Conservation (phyloP, 495 filamentous ascomycete genomes). For the Acidomyces sp. region DNA sequence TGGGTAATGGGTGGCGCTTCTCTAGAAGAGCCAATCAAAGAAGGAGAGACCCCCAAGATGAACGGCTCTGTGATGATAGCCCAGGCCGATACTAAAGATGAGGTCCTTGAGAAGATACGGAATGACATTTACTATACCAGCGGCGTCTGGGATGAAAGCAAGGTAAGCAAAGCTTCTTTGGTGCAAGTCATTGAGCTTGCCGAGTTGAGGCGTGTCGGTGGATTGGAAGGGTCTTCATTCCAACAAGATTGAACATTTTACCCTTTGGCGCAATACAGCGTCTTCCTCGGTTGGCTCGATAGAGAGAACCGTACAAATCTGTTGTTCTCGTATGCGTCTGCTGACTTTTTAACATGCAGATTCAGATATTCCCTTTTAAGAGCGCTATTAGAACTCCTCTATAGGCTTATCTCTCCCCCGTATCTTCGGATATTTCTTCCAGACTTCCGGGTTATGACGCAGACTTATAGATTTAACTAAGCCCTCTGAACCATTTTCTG, state of each 20-base stretch:
- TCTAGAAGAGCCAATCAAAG: slow-evolving; percentile 51
- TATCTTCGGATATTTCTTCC: no score
- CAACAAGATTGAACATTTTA: no score
- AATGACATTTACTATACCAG: slow-evolving; percentile 55
- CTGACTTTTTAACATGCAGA: no score
- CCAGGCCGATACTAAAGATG: slow-evolving; percentile 50
- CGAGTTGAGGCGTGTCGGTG: neutral
- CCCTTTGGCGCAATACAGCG: no score
- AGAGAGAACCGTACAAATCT: no score
- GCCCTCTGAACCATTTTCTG: no score
- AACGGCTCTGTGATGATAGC: slow-evolving; percentile 56
- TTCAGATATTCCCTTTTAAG: slow-evolving; percentile 29
- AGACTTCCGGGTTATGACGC: no score
- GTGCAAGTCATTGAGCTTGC: neutral
- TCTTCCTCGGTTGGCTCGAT: no score
- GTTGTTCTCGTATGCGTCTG: no score
- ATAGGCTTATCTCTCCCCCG: no score
- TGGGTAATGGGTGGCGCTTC: slow-evolving; percentile 54
- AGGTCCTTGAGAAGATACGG: slow-evolving; percentile 50
- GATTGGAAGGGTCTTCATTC: no score
- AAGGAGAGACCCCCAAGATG: slow-evolving; percentile 50
- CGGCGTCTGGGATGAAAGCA: slow-evolving; percentile 79
- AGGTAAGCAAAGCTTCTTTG: slow-evolving; percentile 32
- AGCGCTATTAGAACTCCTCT: slow-evolving; percentile 15
- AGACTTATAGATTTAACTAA: no score